phyloP scores from a whole-genome alignment of 2,329 filamentous ascomycete genomes.

The Ophiostoma sp. region DNA sequence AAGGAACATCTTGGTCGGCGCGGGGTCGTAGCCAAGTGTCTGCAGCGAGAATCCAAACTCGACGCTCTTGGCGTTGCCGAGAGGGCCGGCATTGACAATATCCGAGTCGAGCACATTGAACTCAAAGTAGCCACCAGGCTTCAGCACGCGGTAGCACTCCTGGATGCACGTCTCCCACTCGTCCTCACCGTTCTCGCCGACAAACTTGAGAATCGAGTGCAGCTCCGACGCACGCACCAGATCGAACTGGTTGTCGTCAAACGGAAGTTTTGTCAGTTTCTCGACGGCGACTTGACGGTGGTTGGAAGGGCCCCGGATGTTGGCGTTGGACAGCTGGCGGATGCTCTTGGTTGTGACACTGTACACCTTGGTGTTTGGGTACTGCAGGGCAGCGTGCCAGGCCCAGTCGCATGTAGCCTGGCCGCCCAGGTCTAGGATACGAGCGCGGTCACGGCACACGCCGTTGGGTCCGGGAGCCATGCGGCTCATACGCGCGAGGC shows the following conservation, averaged over 20 bases:
- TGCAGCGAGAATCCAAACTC: slow-evolving; percentile 90
- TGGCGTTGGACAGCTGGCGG: slow-evolving; percentile 64
- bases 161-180: slow-evolving; percentile 82
- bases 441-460: slow-evolving; percentile 47
- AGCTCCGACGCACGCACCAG: slow-evolving; percentile 85
- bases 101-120: slow-evolving; percentile 87
- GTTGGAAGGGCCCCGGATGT: slow-evolving; percentile 78
- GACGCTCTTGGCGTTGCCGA: slow-evolving; percentile 75
- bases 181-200: slow-evolving; percentile 62
- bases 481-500: slow-evolving; percentile 51
- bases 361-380: slow-evolving; percentile 79
- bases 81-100: slow-evolving; percentile 75
- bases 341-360: slow-evolving; percentile 72
- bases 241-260: slow-evolving; percentile 80
- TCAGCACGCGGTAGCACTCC: slow-evolving; percentile 86
- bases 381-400: slow-evolving; percentile 85
- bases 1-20: slow-evolving; percentile 76
- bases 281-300: slow-evolving; percentile 78
- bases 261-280: slow-evolving; percentile 74
- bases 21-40: slow-evolving; percentile 83
- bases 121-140: slow-evolving; percentile 88
- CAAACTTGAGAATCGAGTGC: slow-evolving; percentile 74
- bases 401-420: slow-evolving; percentile 88
- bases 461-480: slow-evolving; percentile 43
- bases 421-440: slow-evolving; percentile 82